Percentiles rank a stretch among this genome's conserved stretches.
Evolutionary conservation across 257 asterid species (phyloP).

Genomic region (Solanum okadae): DNA sequence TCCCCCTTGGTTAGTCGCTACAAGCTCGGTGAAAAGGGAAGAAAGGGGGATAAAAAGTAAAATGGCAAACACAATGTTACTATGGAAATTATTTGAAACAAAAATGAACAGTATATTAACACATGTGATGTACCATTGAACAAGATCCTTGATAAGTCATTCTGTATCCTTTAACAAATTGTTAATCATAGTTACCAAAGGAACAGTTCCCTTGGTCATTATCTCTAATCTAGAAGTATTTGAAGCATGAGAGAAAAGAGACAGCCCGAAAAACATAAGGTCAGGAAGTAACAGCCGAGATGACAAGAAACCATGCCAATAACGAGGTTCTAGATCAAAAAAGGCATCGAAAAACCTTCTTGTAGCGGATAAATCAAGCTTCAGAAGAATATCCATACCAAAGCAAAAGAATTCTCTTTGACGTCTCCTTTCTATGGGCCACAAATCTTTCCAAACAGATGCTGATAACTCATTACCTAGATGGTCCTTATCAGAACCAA

Average conservation of each 20-base stretch:
- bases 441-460: slow-evolving; percentile 84
- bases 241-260: slow-evolving; percentile 72
- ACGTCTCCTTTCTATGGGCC: slow-evolving; percentile 96
- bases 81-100: neutral
- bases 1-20: neutral
- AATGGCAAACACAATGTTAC: neutral
- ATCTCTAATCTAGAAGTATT: slow-evolving; percentile 79
- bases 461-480: slow-evolving; percentile 52
- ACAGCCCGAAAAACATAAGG: slow-evolving; percentile 62
- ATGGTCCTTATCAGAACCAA: slow-evolving; percentile 36
- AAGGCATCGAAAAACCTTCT: slow-evolving; percentile 88
- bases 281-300: slow-evolving; percentile 88
- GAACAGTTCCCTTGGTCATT: slow-evolving; percentile 83
- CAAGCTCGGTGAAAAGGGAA: neutral
- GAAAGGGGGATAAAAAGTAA: neutral
- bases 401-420: slow-evolving; percentile 94
- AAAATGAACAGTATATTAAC: neutral
- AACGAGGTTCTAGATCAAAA: slow-evolving; percentile 84
- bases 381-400: slow-evolving; percentile 88
- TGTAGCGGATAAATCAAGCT: slow-evolving; percentile 75
- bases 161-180: slow-evolving; percentile 64
- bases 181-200: slow-evolving; percentile 66
- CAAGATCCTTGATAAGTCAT: slow-evolving; percentile 8
- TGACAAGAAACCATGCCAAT: slow-evolving; percentile 96
- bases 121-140: neutral